Conservation (phyloP, 805 yeast species). For the Wickerhamomyces kurtzmanii region DNA sequence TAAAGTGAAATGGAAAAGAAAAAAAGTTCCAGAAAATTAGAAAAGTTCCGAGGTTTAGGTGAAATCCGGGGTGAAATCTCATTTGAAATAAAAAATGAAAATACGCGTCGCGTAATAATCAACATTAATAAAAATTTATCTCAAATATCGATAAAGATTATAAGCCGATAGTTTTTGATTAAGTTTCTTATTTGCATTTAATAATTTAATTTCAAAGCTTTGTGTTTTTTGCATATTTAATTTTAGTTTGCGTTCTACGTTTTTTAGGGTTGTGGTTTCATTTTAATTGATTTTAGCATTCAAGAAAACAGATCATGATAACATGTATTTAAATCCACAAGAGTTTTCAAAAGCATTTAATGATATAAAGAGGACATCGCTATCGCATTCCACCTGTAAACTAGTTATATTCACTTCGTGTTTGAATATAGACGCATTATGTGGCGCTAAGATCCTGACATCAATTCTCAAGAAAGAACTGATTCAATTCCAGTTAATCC, state of each 20-base stretch:
- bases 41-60: background rate
- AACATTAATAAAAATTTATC: too few relatives aligned
- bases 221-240: too few relatives aligned
- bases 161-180: too few relatives aligned
- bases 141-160: too few relatives aligned
- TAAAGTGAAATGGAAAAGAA: too few relatives aligned
- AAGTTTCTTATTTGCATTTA: too few relatives aligned
- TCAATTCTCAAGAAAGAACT: conserved; percentile 66
- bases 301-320: conserved; percentile 1
- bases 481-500: conserved; percentile 80
- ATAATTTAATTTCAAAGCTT: too few relatives aligned
- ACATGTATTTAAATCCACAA: conserved; percentile 69
- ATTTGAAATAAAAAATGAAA: background rate
- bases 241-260: too few relatives aligned
- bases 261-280: too few relatives aligned
- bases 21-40: too few relatives aligned
- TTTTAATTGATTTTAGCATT: background rate
- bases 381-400: conserved; percentile 89
- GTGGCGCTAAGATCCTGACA: conserved; percentile 75
- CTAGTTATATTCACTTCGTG: conserved; percentile 84
- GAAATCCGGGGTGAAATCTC: background rate
- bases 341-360: conserved; percentile 61
- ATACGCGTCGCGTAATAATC: background rate
- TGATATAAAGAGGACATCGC: conserved; percentile 57
- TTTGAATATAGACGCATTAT: conserved; percentile 82